phyloP scores from a whole-genome alignment of 495 filamentous ascomycete species.

The Staphylotrichum tortipilum region DNA sequence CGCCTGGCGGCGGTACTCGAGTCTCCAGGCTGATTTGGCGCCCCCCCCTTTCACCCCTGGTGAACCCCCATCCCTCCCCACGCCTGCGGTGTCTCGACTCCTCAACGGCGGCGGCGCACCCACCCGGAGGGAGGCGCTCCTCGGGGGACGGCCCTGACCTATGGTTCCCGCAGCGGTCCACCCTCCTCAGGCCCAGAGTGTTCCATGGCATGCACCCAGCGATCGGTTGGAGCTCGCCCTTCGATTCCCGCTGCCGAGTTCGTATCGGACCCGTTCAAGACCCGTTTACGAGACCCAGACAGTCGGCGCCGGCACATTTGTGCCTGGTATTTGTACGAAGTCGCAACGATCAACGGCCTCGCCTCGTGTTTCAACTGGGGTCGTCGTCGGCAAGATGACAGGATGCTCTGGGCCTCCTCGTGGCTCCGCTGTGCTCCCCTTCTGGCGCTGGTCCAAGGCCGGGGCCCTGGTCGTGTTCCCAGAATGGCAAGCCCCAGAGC shows the following conservation, averaged over 20 bases:
- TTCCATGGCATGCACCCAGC: neutral
- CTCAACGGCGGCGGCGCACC: no score
- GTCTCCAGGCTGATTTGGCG: no score
- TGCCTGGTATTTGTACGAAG: no score
- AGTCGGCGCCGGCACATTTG: conserved; percentile 2
- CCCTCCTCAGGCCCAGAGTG: neutral
- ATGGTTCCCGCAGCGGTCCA: neutral
- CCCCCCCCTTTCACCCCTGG: no score
- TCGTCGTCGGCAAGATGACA: neutral
- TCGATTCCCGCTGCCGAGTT: no score
- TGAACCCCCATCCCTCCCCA: no score
- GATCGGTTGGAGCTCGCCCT: no score
- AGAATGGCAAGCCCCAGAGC: neutral
- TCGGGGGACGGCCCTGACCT: neutral
- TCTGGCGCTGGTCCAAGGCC: neutral
- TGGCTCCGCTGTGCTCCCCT: neutral
- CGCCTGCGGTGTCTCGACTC: no score
- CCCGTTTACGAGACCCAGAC: conserved; percentile 1
- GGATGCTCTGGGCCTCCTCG: neutral
- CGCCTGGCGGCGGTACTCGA: no score
- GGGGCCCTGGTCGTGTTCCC: neutral
- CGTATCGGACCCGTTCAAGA: neutral
- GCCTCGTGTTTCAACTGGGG: neutral
- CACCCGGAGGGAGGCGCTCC: conserved; percentile 5
- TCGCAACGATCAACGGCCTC: no score